Evolutionary conservation across 768 basidiomycete species (phyloP).

Genomic region (Mycena olivaceomarginata): DNA sequence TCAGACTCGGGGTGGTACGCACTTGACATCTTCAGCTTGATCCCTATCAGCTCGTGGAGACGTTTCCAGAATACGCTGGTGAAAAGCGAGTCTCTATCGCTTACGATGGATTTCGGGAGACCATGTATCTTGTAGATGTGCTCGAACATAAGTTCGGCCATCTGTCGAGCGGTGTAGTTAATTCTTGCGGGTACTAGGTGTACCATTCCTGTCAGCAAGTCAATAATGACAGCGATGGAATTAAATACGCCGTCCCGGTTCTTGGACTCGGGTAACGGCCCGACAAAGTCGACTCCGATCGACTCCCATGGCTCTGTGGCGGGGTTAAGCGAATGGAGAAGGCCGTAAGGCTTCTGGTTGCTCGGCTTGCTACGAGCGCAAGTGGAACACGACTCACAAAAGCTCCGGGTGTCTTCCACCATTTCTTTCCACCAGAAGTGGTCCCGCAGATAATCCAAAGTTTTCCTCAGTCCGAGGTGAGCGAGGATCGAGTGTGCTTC

Average conservation of each 20-base stretch:
- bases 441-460: neutral
- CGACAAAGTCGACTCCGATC: no score
- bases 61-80: no score
- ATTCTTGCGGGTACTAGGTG: no score
- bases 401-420: neutral
- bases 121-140: neutral
- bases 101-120: neutral
- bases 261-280: neutral
- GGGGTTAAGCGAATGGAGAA: neutral
- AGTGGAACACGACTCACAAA: no score
- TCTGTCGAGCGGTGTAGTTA: no score
- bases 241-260: neutral
- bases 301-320: neutral
- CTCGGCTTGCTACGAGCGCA: no score
- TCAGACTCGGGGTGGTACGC: no score
- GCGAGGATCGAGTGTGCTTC: no score
- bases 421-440: neutral
- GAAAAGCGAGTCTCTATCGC: neutral
- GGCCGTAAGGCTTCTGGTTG: neutral
- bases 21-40: no score
- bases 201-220: neutral
- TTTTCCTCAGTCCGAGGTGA: neutral
- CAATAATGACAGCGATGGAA: neutral
- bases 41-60: no score
- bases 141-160: neutral